Percentiles rank a stretch among this genome's conserved stretches.
Conservation (phyloP, 805 yeast species). For the Cyberlindnera japonica region DNA sequence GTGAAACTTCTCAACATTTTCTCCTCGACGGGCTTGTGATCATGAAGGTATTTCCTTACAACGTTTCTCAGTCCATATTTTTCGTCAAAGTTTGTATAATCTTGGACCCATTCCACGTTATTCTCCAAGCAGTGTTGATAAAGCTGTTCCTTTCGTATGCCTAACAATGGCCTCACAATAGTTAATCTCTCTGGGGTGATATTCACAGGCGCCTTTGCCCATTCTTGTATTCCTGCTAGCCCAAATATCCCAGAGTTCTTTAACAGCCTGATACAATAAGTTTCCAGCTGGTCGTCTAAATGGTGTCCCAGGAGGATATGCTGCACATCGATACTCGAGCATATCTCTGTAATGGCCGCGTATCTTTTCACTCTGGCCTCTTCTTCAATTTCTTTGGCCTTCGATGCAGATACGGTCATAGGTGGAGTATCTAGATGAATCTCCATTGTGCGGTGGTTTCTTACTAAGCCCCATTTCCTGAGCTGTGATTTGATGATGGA, state of each 20-base stretch:
- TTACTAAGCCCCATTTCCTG: conserved; percentile 13
- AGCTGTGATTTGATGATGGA: conserved; percentile 24
- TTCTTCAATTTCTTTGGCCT: conserved; percentile 43
- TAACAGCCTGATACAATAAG: conserved; percentile 53
- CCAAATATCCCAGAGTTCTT: conserved; percentile 51
- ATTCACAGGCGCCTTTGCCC: conserved; percentile 19
- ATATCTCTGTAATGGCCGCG: conserved; percentile 37
- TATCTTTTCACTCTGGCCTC: conserved; percentile 57
- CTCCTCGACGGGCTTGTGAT: conserved; percentile 13
- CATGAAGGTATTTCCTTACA: conserved; percentile 36
- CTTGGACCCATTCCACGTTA: conserved; percentile 63
- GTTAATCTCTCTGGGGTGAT: conserved; percentile 20
- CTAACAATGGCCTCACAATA: conserved; percentile 52
- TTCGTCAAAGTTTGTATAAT: conserved; percentile 49
- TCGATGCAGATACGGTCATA: conserved; percentile 4
- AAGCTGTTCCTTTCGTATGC: conserved; percentile 41
- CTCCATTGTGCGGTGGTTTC: conserved; percentile 30
- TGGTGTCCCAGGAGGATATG: conserved; percentile 65
- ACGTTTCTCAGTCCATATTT: conserved; percentile 55
- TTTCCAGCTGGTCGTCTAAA: conserved; percentile 68
- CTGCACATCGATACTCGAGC: conserved; percentile 32
- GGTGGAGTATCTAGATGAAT: conserved; percentile 16
- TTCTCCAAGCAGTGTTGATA: conserved; percentile 40
- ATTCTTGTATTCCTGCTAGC: conserved; percentile 47
- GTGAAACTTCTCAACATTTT: conserved; percentile 16